Conservation (phyloP, 2,329 filamentous ascomycete species). For the Cercospora sp. region DNA sequence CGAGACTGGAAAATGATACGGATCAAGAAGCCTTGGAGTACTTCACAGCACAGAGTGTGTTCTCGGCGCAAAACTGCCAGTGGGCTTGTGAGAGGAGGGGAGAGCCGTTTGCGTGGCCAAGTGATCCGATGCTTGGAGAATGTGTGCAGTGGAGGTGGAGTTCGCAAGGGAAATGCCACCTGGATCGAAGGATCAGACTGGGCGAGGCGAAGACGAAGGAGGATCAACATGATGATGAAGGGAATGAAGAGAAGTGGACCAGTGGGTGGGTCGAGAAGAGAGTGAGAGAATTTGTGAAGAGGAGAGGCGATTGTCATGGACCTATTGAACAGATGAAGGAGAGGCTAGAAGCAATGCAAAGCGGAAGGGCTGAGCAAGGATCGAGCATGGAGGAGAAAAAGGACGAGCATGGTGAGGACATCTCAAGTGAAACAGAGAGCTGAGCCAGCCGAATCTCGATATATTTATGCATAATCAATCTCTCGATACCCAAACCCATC, state of each 20-base stretch:
- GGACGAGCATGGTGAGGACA: background rate
- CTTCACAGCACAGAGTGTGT: background rate
- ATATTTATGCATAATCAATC: background rate
- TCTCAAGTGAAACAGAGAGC: background rate
- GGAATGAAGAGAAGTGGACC: slow-evolving; percentile 9
- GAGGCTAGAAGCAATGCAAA: background rate
- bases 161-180: slow-evolving; percentile 6
- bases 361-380: background rate
- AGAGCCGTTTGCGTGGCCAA: background rate
- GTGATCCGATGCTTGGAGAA: background rate
- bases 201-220: slow-evolving; percentile 10
- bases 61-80: background rate
- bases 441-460: background rate
- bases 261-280: slow-evolving; percentile 28
- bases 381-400: background rate
- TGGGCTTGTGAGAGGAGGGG: slow-evolving; percentile 10
- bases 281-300: slow-evolving; percentile 16
- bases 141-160: slow-evolving; percentile 21
- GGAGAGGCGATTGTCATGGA: background rate
- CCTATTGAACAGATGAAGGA: background rate
- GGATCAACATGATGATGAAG: background rate
- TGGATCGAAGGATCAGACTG: slow-evolving; percentile 14
- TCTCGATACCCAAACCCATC: too few species aligned
- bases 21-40: slow-evolving; percentile 7
- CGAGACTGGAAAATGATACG: background rate